Evolutionary conservation across 2,329 filamentous ascomycete species (phyloP), one percentile per base, ranked within the genome.

Genomic region (Fusarium ambrosium): DNA sequence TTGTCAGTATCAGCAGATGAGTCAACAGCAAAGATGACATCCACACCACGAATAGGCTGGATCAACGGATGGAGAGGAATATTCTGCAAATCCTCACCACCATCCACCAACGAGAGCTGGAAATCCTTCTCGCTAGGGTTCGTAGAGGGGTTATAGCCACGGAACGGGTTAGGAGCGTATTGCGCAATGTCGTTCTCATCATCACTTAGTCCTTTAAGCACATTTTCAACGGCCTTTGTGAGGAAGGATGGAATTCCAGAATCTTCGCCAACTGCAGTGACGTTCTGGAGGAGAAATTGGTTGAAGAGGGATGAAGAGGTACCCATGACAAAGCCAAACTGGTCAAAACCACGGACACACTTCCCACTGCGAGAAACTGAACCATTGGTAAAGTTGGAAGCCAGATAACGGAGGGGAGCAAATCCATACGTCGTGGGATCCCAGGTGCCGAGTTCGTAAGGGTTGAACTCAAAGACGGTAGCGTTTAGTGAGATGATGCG

Each of bases 271-370:
- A 64, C 22, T 4, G 60, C 90, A 7, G 87, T 87, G 7, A 81
- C 74, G 78, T 88, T 90, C 18, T 70, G 85, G 69, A 97, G 87
- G 62, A 91, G 85, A 78, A 75, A 86, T 87, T 79, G 85, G 84
- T 96, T 96, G 87, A 97, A 96, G 11, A 97, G 86, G 2, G 92
- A 92, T 8, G 92, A 94, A 18, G 92, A 94, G 0, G 94, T 95
- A 64, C 94, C 94, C 89, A 95, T 94, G 39, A 95, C 86, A 79
- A 90, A 97, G 2, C 93, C 93, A 22, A 90, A 89, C 76, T 94
- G 95, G 82, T 97, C 94, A 76, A 94, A 95, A 2, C 94, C 94
- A 18, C 79, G 79, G 29, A 86, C 82, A 77, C 89, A 85, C 8
- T 69, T 79, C 64, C 86, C 84, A 76, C 86, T 86, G 29, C 84